These are phyloP conservation scores for Penicillium herquei DNA, from an alignment of 495 filamentous ascomycete species.

Conservation along the genomic window DNA sequence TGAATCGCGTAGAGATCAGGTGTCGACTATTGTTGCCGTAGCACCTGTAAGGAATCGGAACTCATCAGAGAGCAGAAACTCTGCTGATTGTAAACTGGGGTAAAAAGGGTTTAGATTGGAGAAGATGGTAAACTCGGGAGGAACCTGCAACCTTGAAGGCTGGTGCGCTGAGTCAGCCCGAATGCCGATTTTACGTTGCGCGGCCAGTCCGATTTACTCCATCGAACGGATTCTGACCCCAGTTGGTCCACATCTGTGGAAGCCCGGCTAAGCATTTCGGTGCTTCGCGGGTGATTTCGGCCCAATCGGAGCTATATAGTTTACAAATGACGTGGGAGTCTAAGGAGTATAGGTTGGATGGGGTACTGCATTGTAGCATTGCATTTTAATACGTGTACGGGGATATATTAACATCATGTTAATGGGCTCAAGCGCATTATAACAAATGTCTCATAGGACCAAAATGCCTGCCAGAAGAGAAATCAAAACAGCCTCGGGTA, in stretches of 20 bases:
- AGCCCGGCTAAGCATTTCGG: constrained; percentile 26
- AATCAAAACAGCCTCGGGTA: neutral
- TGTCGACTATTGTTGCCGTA: constrained; percentile 49
- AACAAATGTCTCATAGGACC: too few relatives aligned
- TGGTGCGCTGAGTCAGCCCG: constrained; percentile 31
- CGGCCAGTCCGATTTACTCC: constrained; percentile 3
- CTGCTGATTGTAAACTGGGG: constrained; percentile 20
- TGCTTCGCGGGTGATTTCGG: constrained; percentile 27
- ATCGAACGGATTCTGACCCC: too few relatives aligned
- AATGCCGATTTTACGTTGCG: constrained; percentile 14
- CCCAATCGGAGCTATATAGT: constrained; percentile 15
- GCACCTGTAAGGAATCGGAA: constrained; percentile 43
- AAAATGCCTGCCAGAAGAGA: neutral
- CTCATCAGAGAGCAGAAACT: constrained; percentile 47
- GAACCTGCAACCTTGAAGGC: constrained; percentile 21
- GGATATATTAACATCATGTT: too few relatives aligned
- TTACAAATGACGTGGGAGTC: constrained; percentile 13
- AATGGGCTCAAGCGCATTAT: too few relatives aligned
- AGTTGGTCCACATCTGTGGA: neutral
- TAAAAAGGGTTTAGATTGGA: constrained; percentile 13
- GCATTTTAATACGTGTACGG: neutral
- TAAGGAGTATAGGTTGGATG: too few relatives aligned
- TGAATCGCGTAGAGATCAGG: constrained; percentile 30
- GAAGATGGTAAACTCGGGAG: constrained; percentile 19
- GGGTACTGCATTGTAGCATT: too few relatives aligned